Evolutionary conservation across 2,329 filamentous ascomycete genomes (phyloP), one percentile per base, ranked within the genome.

Genomic region (Hysterium pulicare): DNA sequence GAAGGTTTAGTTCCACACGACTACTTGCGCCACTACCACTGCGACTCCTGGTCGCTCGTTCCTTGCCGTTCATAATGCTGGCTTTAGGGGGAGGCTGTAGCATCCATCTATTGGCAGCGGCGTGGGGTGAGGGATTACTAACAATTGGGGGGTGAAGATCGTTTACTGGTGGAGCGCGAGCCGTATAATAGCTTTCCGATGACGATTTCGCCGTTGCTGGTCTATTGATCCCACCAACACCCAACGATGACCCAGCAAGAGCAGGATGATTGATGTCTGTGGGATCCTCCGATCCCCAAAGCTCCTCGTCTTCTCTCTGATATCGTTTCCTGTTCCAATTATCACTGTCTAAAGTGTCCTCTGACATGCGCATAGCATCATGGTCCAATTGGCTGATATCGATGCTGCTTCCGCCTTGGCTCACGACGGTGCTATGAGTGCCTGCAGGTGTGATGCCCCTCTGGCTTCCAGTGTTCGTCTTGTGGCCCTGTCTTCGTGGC

Each of bases 51-150:
- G 50, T 53, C 16, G 85, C 82, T 22, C 81, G 80, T 26, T 87
- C 80, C 63, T 90, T 93, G 51, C 90, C 90, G 50, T 86, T 86
- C 90, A 96, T 96, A 46, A 95, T 76, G 63, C 85, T 90, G 43
- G 90, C 89, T 24, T 84, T 81, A n/a, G 90, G 90, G 1, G 90
- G 89, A 2, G 90, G 90, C 59, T 95, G 88, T 39, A 95, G 73
- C 90, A 96, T 95, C 90, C 90, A 96, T 58, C 77, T 78, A 41
- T 86, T 84, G 46, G 87, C 88, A 41, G 82, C 81, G 58, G 73
- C 81, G 61, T 79, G 82, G 28, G 75, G 77, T 11, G 83, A 86
- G 43, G 80, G 85, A 67, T 82, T 87, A 64, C 81, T 88, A 47
- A 93, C 86, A 39, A 94, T 84, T 2, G 89, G 88, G 4, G 88